Base-by-base conservation (phyloP, 495 filamentous ascomycete genomes). In the Cercophora sp. region DNA sequence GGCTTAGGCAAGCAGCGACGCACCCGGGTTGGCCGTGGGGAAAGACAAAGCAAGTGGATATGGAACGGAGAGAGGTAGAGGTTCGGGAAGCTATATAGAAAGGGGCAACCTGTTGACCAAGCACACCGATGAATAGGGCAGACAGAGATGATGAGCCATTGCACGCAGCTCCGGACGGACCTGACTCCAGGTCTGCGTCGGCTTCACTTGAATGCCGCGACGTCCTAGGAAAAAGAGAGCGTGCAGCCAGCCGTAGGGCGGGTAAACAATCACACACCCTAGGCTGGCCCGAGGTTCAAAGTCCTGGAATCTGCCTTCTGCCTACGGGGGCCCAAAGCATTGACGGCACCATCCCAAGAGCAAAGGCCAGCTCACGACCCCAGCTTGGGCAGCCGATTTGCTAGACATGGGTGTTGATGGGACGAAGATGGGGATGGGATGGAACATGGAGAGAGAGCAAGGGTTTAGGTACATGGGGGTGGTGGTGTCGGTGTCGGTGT, bases 21-120 rank as follows among this genome's bases (percentile, higher is more conserved):
- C 26, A 42, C 37, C 46, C 52, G 57, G 57, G 51, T 53, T 48
- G 42, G 43, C 57, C 42, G 54, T 56, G 29, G 31, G 26, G 29
- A 23, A 16, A 32, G 34, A 31, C 13, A 43, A 24, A 48, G 18
- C 18, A 35, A 48, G 20, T 4, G 35, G 23, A 19, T n/a, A n/a
- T 26, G 48, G 20, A 10, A 22, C 43, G 20, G 8, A 18, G 37
- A 48, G 35, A 24, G 52, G 56, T 10, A 35, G 52, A 27, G 26
- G 48, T 57, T 64, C 61, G 58, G 52, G 61, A 35, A 64, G 58
- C 56, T 64, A 64, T 64, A 64, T 64, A 64, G 61, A 61, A 64
- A 59, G 49, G n/a, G 56, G 55, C 22, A 61, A 64, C 4, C 48
- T 40, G 10, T 40, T 19, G 48, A 51, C 46, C 5, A 35, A 18